These are phyloP conservation scores for Penicillium desertorum DNA, from an alignment of 495 filamentous ascomycete species.

Conservation along the genomic window DNA sequence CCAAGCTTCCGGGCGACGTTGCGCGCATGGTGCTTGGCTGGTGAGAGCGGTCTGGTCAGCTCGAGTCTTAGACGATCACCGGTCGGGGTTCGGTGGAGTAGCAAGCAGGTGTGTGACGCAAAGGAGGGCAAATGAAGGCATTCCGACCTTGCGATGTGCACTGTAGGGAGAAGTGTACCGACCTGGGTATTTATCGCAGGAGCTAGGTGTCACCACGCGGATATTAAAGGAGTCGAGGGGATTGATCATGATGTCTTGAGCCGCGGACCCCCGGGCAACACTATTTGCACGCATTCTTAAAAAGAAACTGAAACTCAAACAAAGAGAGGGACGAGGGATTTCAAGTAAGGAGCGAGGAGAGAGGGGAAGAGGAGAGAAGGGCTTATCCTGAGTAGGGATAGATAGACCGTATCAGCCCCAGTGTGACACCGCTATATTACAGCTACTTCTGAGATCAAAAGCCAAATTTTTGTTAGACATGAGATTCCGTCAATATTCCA, in stretches of 20 bases:
- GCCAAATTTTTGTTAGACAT: neutral
- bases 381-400: slow-evolving; percentile 27
- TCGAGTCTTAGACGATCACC: slow-evolving; percentile 12
- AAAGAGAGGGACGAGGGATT: slow-evolving; percentile 15
- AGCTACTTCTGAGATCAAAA: neutral
- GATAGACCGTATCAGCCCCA: neutral
- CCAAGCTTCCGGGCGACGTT: slow-evolving; percentile 68
- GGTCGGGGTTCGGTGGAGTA: slow-evolving; percentile 10
- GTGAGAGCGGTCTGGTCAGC: slow-evolving; percentile 16
- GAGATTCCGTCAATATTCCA: neutral
- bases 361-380: slow-evolving; percentile 19
- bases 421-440: slow-evolving; percentile 13
- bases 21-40: slow-evolving; percentile 79
- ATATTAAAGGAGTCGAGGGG: slow-evolving; percentile 36
- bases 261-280: slow-evolving; percentile 8
- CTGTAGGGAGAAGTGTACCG: slow-evolving; percentile 14
- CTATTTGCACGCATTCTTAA: slow-evolving; percentile 19
- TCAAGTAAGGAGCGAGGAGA: slow-evolving; percentile 27
- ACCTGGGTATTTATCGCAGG: slow-evolving; percentile 49
- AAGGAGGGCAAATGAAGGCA: slow-evolving; percentile 1
- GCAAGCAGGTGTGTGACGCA: slow-evolving; percentile 5
- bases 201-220: slow-evolving; percentile 30
- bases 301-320: neutral
- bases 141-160: slow-evolving; percentile 12
- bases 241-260: slow-evolving; percentile 28